Percentiles rank a stretch among this genome's conserved stretches.
These are phyloP conservation scores for Phyllosticta citrichinensis DNA, from an alignment of 2,329 filamentous ascomycete genomes.

Conservation along the genomic window DNA sequence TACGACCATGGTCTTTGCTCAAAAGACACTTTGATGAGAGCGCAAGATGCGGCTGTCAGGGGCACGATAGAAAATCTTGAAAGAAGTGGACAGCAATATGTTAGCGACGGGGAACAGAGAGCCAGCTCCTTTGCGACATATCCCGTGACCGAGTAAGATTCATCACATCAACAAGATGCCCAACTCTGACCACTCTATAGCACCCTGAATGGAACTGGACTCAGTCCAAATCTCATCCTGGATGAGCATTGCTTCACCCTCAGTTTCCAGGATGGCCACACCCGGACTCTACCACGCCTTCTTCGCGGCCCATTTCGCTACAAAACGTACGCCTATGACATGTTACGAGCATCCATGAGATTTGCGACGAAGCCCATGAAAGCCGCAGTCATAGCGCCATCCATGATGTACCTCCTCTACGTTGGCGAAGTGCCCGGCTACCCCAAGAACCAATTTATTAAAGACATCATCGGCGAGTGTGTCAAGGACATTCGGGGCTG, in stretches of 20 bases:
- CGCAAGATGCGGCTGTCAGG: neutral
- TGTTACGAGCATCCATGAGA: neutral
- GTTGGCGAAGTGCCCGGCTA: slow-evolving; percentile 8
- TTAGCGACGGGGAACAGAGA: slow-evolving; percentile 7
- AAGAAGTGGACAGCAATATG: slow-evolving; percentile 3
- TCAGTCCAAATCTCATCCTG: slow-evolving; percentile 1
- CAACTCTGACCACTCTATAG: neutral
- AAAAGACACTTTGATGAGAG: neutral
- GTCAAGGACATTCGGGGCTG: slow-evolving; percentile 8
- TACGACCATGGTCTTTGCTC: slow-evolving; percentile 6
- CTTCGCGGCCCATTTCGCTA: slow-evolving; percentile 8
- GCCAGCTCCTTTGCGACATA: slow-evolving; percentile 8
- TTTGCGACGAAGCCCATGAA: slow-evolving; percentile 5
- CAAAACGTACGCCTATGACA: slow-evolving; percentile 6
- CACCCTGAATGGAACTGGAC: slow-evolving; percentile 7
- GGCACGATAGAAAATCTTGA: slow-evolving; percentile 8
- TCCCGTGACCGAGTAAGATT: slow-evolving; percentile 7
- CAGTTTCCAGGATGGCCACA: slow-evolving; percentile 9
- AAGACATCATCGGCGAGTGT: slow-evolving; percentile 8
- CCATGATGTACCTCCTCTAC: slow-evolving; percentile 9
- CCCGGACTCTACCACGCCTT: slow-evolving; percentile 4
- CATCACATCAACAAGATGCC: neutral
- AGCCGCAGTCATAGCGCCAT: slow-evolving; percentile 6
- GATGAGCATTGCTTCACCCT: slow-evolving; percentile 9
- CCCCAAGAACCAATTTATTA: slow-evolving; percentile 5